phyloP scores from a whole-genome alignment of 1,139 yeast species.

The Wickerhamiella pararugosa region DNA sequence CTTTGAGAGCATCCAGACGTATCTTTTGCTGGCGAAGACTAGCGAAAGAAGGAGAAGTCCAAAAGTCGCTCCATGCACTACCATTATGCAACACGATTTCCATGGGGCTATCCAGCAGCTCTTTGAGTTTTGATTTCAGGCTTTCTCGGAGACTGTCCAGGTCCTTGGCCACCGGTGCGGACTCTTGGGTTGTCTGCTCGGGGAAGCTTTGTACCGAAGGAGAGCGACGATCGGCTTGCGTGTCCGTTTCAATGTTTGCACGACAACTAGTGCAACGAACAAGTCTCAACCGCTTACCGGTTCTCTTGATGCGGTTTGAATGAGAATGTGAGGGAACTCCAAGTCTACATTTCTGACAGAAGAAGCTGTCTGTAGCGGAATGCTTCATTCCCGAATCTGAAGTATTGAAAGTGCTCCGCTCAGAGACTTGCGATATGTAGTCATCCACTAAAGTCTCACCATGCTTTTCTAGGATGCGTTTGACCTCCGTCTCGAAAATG shows the following conservation, averaged over 20 bases:
- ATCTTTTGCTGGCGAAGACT: slow-evolving; percentile 11
- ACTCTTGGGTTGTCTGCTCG: too few relatives aligned
- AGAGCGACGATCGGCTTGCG: neutral
- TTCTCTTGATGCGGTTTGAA: neutral
- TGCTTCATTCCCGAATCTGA: neutral
- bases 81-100: too few relatives aligned
- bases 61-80: slow-evolving; percentile 14
- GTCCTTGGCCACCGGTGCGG: too few relatives aligned
- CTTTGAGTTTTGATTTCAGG: neutral
- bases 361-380: neutral
- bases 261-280: neutral
- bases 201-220: too few relatives aligned
- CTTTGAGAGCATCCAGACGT: slow-evolving; percentile 1
- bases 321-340: neutral
- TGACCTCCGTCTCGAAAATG: slow-evolving; percentile 35
- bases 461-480: slow-evolving; percentile 16
- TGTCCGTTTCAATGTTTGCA: neutral
- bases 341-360: too few relatives aligned
- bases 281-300: neutral
- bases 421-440: neutral
- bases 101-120: slow-evolving; percentile 10
- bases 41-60: slow-evolving; percentile 10
- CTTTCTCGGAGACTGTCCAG: neutral
- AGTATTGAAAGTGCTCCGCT: too few relatives aligned
- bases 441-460: slow-evolving; percentile 8